phyloP scores from a whole-genome alignment of 306 rosid genomes.

The Casuarina cunninghamiana region DNA sequence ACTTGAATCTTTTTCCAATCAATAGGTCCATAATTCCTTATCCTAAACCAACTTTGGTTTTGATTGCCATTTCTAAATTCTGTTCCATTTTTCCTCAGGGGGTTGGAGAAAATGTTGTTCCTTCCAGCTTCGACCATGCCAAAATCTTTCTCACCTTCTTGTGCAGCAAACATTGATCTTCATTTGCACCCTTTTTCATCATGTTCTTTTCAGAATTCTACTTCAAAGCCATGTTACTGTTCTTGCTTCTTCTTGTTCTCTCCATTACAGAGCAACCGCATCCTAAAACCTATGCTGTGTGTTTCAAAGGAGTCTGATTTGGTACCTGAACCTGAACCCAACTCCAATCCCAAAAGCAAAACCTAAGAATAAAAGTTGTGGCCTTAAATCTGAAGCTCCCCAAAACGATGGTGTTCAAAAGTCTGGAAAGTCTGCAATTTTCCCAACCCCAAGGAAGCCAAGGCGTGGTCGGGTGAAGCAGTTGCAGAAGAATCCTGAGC shows the following conservation, averaged over 20 bases:
- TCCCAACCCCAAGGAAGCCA: conserved; percentile 68
- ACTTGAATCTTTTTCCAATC: no score
- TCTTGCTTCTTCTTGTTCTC: conserved; percentile 26
- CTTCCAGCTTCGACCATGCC: conserved; percentile 38
- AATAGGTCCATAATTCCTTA: not conserved
- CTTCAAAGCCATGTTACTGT: conserved; percentile 21
- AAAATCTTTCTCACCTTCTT: conserved; percentile 28
- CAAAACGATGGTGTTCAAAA: conserved; percentile 23
- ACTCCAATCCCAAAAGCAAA: conserved; percentile 25
- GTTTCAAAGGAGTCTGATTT: conserved; percentile 42
- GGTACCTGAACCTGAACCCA: conserved; percentile 34
- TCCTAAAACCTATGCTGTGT: conserved; percentile 40
- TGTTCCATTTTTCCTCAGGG: not conserved
- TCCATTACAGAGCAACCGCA: conserved; percentile 22
- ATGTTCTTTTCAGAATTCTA: conserved; percentile 18
- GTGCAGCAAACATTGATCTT: conserved; percentile 21
- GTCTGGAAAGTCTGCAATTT: conserved; percentile 8
- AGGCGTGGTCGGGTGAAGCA: conserved; percentile 88
- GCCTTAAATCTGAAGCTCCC: conserved; percentile 23
- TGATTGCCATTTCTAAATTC: not conserved
- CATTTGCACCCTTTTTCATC: conserved; percentile 21
- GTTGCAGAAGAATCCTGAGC: conserved; percentile 49
- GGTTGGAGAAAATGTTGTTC: conserved; percentile 33
- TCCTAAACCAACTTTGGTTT: not conserved
- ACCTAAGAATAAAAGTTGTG: conserved; percentile 25